Evolutionary conservation across 1,284 basidiomycete species (phyloP).

Genomic region (Schizophyllum commune): DNA sequence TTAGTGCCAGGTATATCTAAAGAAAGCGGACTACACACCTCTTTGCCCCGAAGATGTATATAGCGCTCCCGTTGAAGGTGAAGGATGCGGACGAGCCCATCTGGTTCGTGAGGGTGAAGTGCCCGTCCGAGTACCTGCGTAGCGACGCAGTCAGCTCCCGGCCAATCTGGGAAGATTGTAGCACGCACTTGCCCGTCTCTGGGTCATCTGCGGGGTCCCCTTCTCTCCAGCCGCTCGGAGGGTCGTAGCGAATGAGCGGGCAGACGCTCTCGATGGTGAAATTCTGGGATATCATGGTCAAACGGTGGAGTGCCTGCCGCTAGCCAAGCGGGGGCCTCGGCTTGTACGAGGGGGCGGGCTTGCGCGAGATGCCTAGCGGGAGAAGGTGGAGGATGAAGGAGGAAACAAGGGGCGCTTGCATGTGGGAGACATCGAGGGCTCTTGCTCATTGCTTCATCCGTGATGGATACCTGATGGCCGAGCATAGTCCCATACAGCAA

Average conservation of each 20-base stretch:
- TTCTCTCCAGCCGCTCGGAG: neutral
- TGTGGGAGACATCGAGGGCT: neutral
- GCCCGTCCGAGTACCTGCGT: constrained; percentile 11
- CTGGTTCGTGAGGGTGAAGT: constrained; percentile 14
- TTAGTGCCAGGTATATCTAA: neutral
- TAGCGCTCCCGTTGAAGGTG: constrained; percentile 27
- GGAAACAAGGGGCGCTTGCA: neutral
- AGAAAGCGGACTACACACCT: constrained; percentile 11
- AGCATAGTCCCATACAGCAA: too few relatives aligned
- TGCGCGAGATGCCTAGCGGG: neutral
- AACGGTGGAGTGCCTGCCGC: neutral
- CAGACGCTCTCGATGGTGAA: neutral
- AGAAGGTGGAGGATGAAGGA: neutral
- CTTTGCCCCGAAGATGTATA: constrained; percentile 28
- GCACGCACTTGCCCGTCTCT: neutral
- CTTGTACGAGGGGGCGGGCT: too few relatives aligned
- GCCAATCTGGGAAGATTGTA: neutral
- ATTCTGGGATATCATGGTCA: neutral
- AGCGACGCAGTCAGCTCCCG: neutral
- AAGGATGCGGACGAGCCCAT: constrained; percentile 19
- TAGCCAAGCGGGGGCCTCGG: neutral
- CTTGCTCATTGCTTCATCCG: neutral
- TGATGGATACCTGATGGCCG: neutral
- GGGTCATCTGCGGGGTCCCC: neutral
- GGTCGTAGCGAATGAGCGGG: neutral